Conservation (phyloP, 1,139 yeast species). For the Sugiyamaella sp. region DNA sequence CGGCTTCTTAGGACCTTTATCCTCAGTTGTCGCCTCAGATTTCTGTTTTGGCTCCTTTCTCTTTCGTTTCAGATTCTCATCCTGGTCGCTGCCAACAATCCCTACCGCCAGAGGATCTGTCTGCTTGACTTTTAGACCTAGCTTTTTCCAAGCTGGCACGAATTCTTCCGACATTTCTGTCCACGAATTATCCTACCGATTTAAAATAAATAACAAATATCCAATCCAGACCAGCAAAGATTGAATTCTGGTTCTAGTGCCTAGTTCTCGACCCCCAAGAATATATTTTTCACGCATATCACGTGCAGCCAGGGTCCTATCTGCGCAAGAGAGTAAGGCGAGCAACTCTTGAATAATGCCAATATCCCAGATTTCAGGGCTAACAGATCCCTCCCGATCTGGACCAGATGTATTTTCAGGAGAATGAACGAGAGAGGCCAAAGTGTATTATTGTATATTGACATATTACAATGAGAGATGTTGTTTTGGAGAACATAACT, state of each 20-base stretch:
- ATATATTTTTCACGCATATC: slow-evolving; percentile 7
- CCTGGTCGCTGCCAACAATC: neutral
- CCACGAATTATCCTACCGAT: neutral
- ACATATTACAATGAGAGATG: too few species aligned
- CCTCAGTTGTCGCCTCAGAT: slow-evolving; percentile 21
- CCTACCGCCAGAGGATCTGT: slow-evolving; percentile 13
- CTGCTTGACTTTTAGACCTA: slow-evolving; percentile 64
- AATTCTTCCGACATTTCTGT: slow-evolving; percentile 18
- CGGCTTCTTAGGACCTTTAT: slow-evolving; percentile 51
- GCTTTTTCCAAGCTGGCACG: slow-evolving; percentile 90
- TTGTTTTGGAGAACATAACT: too few species aligned
- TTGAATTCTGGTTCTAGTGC: too few species aligned
- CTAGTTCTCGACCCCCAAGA: too few species aligned
- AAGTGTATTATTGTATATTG: too few species aligned
- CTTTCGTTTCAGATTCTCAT: slow-evolving; percentile 29
- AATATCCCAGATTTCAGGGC: too few species aligned
- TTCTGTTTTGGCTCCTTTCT: slow-evolving; percentile 50
- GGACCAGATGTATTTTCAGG: too few species aligned
- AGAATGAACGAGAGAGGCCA: neutral
- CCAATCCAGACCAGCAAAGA: neutral
- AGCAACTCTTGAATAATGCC: too few species aligned
- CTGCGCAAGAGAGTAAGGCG: too few species aligned
- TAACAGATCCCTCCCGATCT: too few species aligned
- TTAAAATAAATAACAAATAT: neutral
- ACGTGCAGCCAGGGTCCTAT: too few species aligned